Percentiles rank a stretch among this genome's conserved stretches.
Conservation (phyloP, 208 protist species). For the Trypanosoma vivax region DNA sequence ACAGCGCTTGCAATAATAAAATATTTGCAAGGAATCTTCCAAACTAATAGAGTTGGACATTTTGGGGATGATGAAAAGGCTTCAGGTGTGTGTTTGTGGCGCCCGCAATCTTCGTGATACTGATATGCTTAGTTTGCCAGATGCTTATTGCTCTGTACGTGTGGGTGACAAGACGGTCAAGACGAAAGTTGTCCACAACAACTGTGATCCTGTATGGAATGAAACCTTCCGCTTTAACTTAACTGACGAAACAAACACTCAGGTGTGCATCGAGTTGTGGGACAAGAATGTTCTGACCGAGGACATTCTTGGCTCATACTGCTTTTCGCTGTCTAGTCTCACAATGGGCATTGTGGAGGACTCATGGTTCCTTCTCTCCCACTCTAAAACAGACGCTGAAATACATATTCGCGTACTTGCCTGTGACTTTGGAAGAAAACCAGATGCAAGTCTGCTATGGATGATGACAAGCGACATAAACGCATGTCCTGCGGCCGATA, state of each 20-base stretch:
- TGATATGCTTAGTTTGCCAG: slow-evolving; percentile 34
- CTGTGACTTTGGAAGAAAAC: slow-evolving; percentile 52
- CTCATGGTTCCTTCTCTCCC: slow-evolving; percentile 50
- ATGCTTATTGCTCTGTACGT: slow-evolving; percentile 57
- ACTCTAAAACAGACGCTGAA: slow-evolving; percentile 56
- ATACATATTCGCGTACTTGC: slow-evolving; percentile 60
- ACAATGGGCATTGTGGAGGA: slow-evolving; percentile 59
- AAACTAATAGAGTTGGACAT: too few species aligned
- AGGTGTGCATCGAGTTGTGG: slow-evolving; percentile 64
- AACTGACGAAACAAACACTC: slow-evolving; percentile 38
- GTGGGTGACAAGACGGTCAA: slow-evolving; percentile 49
- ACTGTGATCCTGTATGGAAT: slow-evolving; percentile 50
- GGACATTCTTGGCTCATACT: slow-evolving; percentile 59
- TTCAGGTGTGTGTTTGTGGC: slow-evolving; percentile 61
- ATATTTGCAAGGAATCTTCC: too few species aligned
- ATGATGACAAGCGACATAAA: slow-evolving; percentile 57
- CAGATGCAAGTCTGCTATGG: slow-evolving; percentile 34
- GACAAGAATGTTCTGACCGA: slow-evolving; percentile 48
- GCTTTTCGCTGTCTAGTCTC: slow-evolving; percentile 36
- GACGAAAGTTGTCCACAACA: slow-evolving; percentile 53
- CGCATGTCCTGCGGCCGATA: slow-evolving; percentile 34
- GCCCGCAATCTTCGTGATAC: slow-evolving; percentile 50
- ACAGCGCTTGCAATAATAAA: too few species aligned
- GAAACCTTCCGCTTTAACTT: slow-evolving; percentile 68
- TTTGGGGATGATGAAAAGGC: too few species aligned